A percentile compares a stretch with the other conserved stretches of the same genome.
Conservation (phyloP, 306 rosid species). For the Abrus precatorius region DNA sequence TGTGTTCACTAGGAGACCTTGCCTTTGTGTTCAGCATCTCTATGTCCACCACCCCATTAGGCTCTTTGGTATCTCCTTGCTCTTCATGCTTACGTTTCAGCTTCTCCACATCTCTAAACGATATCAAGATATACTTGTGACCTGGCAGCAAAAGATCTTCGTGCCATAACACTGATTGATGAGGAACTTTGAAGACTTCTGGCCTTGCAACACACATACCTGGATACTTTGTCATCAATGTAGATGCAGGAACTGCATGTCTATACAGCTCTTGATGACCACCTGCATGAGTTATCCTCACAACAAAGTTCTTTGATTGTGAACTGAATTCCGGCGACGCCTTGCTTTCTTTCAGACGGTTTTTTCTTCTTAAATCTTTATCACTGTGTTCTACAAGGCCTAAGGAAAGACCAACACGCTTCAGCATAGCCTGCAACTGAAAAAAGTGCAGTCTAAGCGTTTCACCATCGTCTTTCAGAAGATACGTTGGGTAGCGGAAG, state of each 20-base stretch:
- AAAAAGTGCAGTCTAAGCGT: constrained; percentile 39
- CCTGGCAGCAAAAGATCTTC: constrained; percentile 70
- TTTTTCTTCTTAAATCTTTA: constrained; percentile 40
- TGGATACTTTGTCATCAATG: constrained; percentile 69
- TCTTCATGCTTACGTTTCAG: constrained; percentile 56
- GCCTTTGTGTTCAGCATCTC: constrained; percentile 39
- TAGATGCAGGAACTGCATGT: constrained; percentile 62
- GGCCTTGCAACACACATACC: constrained; percentile 73
- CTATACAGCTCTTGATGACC: constrained; percentile 66
- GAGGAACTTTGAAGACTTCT: constrained; percentile 75
- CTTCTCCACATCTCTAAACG: constrained; percentile 60
- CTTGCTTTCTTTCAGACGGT: constrained; percentile 18
- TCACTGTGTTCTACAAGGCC: constrained; percentile 51
- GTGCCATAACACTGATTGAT: constrained; percentile 58
- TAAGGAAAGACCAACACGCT: constrained; percentile 50
- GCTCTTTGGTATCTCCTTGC: constrained; percentile 28
- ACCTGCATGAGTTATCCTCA: constrained; percentile 73
- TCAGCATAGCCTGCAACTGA: constrained; percentile 65
- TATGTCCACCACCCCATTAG: constrained; percentile 14
- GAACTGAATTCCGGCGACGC: constrained; percentile 44
- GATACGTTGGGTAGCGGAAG: constrained; percentile 46
- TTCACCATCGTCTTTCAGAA: constrained; percentile 50
- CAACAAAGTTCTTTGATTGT: constrained; percentile 52
- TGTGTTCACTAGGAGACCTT: constrained; percentile 48
- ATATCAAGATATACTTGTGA: constrained; percentile 67